Conservation (phyloP, 129 eudicot genomes). For the Flaveria ramosissima region DNA sequence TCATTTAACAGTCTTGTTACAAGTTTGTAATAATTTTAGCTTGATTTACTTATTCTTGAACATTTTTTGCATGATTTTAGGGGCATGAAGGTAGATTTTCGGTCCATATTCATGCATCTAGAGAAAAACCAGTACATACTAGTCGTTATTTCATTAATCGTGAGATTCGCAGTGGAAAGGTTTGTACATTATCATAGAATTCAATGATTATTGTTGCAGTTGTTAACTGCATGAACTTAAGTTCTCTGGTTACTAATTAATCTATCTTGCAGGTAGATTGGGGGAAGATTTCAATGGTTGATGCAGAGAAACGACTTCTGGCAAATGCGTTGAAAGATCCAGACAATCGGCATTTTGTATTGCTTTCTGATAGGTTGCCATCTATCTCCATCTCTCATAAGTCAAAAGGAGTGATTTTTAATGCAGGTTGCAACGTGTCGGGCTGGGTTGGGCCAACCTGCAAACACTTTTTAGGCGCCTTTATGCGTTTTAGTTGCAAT, state of each 20-base stretch:
- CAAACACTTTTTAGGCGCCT: background rate
- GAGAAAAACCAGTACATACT: constrained; percentile 63
- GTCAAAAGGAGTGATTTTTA: background rate
- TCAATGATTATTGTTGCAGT: background rate
- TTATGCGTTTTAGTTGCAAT: background rate
- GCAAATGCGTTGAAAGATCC: constrained; percentile 85
- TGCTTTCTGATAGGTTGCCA: constrained; percentile 86
- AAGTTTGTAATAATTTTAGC: constrained; percentile 1
- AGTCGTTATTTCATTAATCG: constrained; percentile 78
- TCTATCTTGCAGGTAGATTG: constrained; percentile 67
- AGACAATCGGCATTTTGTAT: constrained; percentile 81
- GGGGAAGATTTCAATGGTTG: constrained; percentile 95
- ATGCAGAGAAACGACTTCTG: constrained; percentile 87
- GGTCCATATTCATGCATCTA: constrained; percentile 84
- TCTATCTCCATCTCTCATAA: background rate
- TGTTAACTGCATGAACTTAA: background rate
- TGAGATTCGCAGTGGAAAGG: constrained; percentile 85
- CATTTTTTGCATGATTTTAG: constrained; percentile 30
- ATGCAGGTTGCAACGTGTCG: background rate
- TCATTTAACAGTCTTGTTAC: too few relatives aligned
- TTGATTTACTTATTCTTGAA: background rate
- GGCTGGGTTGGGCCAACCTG: background rate
- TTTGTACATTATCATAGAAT: constrained; percentile 24
- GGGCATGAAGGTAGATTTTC: constrained; percentile 91
- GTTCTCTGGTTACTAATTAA: background rate